These are phyloP conservation scores for Mrakia gelida DNA, from an alignment of 768 basidiomycete genomes.

Conservation along the genomic window DNA sequence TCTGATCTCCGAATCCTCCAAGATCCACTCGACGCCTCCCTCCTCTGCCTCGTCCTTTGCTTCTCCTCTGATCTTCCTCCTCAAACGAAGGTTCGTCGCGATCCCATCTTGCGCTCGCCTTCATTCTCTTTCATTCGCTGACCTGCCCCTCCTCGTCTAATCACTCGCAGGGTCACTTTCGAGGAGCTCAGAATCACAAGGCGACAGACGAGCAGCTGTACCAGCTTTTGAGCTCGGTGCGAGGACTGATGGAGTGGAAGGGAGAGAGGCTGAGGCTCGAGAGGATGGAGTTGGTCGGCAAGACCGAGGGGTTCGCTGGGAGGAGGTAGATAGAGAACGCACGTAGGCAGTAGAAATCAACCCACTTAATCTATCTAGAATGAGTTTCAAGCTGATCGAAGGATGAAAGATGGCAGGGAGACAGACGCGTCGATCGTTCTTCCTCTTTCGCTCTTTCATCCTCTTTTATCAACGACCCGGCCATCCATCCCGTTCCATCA, in stretches of 20 bases:
- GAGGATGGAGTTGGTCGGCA: conserved; percentile 19
- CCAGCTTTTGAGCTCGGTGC: conserved; percentile 13
- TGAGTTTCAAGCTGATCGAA: no score
- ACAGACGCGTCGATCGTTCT: no score
- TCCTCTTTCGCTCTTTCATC: no score
- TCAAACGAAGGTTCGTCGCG: not conserved
- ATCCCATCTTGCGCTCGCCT: no score
- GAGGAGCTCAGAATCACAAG: conserved; percentile 12
- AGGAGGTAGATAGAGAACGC: not conserved
- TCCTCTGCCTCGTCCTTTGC: conserved; percentile 26
- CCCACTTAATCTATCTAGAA: no score
- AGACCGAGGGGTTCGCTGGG: not conserved
- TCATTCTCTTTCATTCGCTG: not conserved
- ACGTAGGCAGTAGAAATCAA: no score
- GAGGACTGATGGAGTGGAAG: conserved; percentile 15
- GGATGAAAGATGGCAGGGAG: no score
- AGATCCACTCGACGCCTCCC: conserved; percentile 26
- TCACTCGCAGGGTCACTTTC: conserved; percentile 19
- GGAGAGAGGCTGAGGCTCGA: conserved; percentile 10
- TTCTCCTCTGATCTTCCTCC: conserved; percentile 21
- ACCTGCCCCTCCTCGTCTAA: not conserved
- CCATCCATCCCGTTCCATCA: no score
- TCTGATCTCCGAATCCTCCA: conserved; percentile 20
- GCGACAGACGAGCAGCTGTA: not conserved
- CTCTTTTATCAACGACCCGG: no score